These are phyloP conservation scores for Coemansia sp. DNA, from an alignment of 192 early-diverging fungal species.

Conservation along the genomic window DNA sequence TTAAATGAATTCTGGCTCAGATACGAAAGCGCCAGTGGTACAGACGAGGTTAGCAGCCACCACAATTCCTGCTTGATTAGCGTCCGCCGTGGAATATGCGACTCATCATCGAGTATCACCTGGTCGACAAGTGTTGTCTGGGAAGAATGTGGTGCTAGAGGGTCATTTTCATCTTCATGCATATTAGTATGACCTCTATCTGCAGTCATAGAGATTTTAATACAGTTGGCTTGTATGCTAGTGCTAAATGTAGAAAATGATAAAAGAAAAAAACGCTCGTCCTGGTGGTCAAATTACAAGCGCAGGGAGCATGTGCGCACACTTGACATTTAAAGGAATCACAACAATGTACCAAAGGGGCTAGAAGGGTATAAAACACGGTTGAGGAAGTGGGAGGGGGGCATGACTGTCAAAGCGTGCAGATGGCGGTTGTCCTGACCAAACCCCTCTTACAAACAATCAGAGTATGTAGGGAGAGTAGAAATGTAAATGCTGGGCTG, in stretches of 20 bases:
- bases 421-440: too few relatives aligned
- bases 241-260: not conserved
- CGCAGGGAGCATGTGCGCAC: not conserved
- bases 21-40: slow-evolving; percentile 61
- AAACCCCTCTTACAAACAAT: too few relatives aligned
- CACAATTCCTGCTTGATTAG: slow-evolving; percentile 25
- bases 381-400: too few relatives aligned
- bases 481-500: too few relatives aligned
- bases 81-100: slow-evolving; percentile 10
- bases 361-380: too few relatives aligned
- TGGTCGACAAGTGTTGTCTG: slow-evolving; percentile 25
- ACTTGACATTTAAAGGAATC: too few relatives aligned
- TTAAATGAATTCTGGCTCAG: slow-evolving; percentile 62
- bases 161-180: slow-evolving; percentile 7
- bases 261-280: not conserved
- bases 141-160: slow-evolving; percentile 22
- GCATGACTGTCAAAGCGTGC: too few relatives aligned
- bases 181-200: not conserved
- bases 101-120: slow-evolving; percentile 18
- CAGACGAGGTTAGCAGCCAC: slow-evolving; percentile 30
- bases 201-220: not conserved
- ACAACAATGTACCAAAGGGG: too few relatives aligned
- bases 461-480: too few relatives aligned
- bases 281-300: not conserved
- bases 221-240: too few relatives aligned